Conservation (phyloP, 345 rosid genomes). For the Ricinus communis region DNA sequence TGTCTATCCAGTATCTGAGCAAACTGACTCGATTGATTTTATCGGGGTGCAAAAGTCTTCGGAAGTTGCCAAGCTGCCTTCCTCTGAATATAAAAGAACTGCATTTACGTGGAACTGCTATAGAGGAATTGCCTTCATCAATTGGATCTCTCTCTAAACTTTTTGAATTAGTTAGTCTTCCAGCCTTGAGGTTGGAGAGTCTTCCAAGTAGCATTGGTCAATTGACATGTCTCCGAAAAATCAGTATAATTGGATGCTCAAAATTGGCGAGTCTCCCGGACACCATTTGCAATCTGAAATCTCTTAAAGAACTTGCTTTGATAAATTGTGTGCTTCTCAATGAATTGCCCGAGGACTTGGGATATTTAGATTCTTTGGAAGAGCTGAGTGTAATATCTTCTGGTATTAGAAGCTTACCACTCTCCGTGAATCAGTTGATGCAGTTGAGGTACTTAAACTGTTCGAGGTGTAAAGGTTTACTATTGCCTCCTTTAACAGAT, state of each 20-base stretch:
- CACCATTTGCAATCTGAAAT: not conserved
- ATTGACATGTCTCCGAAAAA: constrained; percentile 5
- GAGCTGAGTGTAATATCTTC: not conserved
- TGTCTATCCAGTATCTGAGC: not conserved
- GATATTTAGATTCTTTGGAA: not conserved
- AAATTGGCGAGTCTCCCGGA: not conserved
- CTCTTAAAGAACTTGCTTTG: not conserved
- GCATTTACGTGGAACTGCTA: not conserved
- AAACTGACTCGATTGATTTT: not conserved
- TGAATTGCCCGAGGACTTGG: not conserved
- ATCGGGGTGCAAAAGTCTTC: not conserved
- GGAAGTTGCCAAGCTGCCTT: not conserved
- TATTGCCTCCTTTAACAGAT: no score
- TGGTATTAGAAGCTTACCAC: not conserved
- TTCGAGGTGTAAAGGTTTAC: no score
- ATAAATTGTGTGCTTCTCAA: not conserved
- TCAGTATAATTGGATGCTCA: not conserved
- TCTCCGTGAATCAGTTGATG: no score
- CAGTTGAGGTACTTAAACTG: no score
- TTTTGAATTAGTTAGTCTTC: not conserved
- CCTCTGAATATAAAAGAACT: not conserved
- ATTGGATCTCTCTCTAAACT: no score
- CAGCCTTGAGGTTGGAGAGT: constrained; percentile 20
- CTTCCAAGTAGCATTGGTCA: constrained; percentile 26
- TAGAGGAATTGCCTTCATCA: not conserved